A percentile compares a stretch with the other conserved stretches of the same genome.
Evolutionary conservation across 768 basidiomycete genomes (phyloP).

Genomic region (Erythrobasidium yunnanense): DNA sequence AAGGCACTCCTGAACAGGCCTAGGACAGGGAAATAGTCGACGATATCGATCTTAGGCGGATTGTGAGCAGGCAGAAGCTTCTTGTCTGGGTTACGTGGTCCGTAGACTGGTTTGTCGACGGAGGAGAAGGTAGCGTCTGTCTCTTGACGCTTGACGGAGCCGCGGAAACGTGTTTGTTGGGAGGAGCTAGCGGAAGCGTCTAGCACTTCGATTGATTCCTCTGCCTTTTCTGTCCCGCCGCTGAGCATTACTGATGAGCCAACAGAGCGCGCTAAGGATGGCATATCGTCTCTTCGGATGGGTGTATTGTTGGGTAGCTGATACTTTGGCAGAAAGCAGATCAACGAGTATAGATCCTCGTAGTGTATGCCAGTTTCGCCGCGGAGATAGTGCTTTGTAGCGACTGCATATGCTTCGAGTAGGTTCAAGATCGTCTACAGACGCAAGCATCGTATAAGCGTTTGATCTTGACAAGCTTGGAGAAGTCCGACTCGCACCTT

Average conservation of each 20-base stretch:
- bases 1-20: background rate
- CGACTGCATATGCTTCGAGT: slow-evolving; percentile 24
- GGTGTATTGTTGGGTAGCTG: slow-evolving; percentile 11
- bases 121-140: background rate
- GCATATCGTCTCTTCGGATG: slow-evolving; percentile 8
- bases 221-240: background rate
- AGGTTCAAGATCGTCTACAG: slow-evolving; percentile 23
- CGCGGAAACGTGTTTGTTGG: background rate
- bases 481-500: background rate
- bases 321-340: slow-evolving; percentile 25
- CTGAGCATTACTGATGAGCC: background rate
- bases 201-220: slow-evolving; percentile 11
- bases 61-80: slow-evolving; percentile 17
- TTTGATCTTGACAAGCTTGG: background rate
- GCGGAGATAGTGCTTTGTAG: slow-evolving; percentile 27
- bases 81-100: background rate
- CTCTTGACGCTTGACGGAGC: background rate
- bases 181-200: no score
- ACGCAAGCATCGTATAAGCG: background rate
- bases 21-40: slow-evolving; percentile 21
- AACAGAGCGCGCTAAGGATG: background rate
- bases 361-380: slow-evolving; percentile 23
- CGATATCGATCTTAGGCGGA: slow-evolving; percentile 15
- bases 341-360: slow-evolving; percentile 20
- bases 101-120: background rate